A percentile compares a stretch with the other conserved stretches of the same genome.
Conservation (phyloP, 352 stramenopile genomes). For the Phytopythium montanum region DNA sequence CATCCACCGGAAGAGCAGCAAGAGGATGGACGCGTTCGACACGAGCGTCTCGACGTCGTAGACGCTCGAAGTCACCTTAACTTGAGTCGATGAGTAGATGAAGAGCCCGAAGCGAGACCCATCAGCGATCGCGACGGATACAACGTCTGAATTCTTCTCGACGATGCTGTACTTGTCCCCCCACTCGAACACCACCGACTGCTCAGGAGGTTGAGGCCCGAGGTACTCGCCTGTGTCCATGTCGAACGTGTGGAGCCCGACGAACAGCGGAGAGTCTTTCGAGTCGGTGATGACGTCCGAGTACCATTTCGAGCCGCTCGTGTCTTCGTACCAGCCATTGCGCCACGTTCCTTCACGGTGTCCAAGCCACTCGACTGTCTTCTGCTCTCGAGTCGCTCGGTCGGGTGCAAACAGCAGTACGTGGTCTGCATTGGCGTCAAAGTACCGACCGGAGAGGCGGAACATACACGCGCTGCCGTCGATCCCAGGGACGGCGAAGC, state of each 20-base stretch:
- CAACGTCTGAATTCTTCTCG: not conserved
- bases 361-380: not conserved
- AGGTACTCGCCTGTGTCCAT: not conserved
- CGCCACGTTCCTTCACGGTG: not conserved
- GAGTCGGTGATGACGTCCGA: not conserved
- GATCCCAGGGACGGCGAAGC: not conserved
- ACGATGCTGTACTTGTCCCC: not conserved
- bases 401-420: too few relatives aligned
- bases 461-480: slow-evolving; percentile 10
- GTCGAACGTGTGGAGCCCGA: not conserved
- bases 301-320: not conserved
- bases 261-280: not conserved
- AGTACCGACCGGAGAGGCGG: not conserved
- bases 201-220: too few relatives aligned
- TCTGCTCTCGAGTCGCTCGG: not conserved
- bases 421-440: not conserved
- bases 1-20: slow-evolving; percentile 6
- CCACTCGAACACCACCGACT: not conserved
- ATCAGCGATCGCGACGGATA: slow-evolving; percentile 4
- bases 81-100: not conserved
- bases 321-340: not conserved
- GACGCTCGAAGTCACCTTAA: not conserved
- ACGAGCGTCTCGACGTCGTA: slow-evolving; percentile 9
- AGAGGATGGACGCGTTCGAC: slow-evolving; percentile 4
- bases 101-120: slow-evolving; percentile 9